Evolutionary conservation across 371 early-diverging fungal genomes (phyloP).

Genomic region (Nosema muscidifuracis): DNA sequence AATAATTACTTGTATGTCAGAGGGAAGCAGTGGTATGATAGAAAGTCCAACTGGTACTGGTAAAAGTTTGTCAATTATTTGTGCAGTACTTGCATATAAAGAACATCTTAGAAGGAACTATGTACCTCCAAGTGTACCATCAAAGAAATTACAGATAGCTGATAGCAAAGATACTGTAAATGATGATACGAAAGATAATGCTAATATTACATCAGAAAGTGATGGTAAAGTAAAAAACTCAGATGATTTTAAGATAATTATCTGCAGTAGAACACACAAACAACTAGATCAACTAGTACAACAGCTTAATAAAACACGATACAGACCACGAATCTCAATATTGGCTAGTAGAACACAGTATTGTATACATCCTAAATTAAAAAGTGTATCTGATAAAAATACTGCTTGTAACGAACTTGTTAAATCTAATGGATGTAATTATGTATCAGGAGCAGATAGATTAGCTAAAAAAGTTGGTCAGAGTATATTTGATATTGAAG

Average conservation of each 20-base stretch:
- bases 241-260: conserved; percentile 64
- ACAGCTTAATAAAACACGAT: conserved; percentile 73
- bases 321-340: conserved; percentile 64
- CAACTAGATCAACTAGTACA: conserved; percentile 79
- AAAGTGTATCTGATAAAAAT: conserved; percentile 64
- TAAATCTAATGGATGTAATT: conserved; percentile 66
- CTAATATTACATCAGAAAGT: background rate
- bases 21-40: conserved; percentile 64
- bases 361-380: conserved; percentile 72
- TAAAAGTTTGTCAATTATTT: conserved; percentile 66
- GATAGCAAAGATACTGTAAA: background rate
- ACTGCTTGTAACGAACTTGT: conserved; percentile 69
- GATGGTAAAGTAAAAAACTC: background rate
- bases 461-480: conserved; percentile 36
- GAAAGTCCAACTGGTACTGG: conserved; percentile 69
- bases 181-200: background rate
- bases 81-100: conserved; percentile 65
- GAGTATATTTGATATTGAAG: conserved; percentile 64
- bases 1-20: conserved; percentile 63
- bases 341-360: conserved; percentile 75
- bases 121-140: background rate
- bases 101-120: conserved; percentile 37
- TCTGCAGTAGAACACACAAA: conserved; percentile 79
- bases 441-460: conserved; percentile 38
- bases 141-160: conserved; percentile 20